Base-by-base conservation (phyloP, 2,329 filamentous ascomycete species). In the Leptographium radiaticola region DNA sequence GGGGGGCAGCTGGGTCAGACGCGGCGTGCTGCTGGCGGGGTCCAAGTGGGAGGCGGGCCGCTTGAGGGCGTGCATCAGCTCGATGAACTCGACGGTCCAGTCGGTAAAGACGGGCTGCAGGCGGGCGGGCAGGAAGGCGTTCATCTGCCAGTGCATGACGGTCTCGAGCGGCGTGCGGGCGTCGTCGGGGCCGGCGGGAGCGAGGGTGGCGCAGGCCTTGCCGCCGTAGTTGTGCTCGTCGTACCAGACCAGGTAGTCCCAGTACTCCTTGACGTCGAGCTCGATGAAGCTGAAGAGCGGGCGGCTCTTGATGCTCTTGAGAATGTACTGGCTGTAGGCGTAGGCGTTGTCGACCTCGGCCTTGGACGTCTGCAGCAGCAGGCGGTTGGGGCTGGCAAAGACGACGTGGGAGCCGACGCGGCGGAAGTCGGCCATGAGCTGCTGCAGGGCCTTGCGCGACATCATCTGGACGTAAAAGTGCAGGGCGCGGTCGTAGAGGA, bases 391-490 rank as follows among this genome's bases (percentile, higher is more conserved):
- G 62, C 84, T 95, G 43, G 93, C 94, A 67, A 94, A 97, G n/a
- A 99, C 81, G 25, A 98, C 84, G 61, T 96, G 89, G 0, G 89
- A 96, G 2, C 93, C 93, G 2, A 98, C 91, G 12, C 91, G 84
- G 56, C 89, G 83, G 71, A 98, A 98, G 65, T 98, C 93, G 0
- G 85, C 87, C 86, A 98, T 95, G 39, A 99, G 79, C 68, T 97
- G 91, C 64, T 96, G 87, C 60, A 98, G 87, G 0, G 94, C 93
- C 68, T 98, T 98, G 60, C 88, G 86, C 38, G 89, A 95, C 86
- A 98, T 94, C 81, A 96, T 93, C 67, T 96, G 91, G 53, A 99
- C 90, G 64, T 98, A 97, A 72, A 95, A 93, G 65, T 97, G 89
- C 59, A 99, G 70, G 7, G 90, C 89, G 6, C 87, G 83, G 68